Evolutionary conservation across 495 filamentous ascomycete species (phyloP), one percentile per base, ranked within the genome.

Genomic region (Hypoxylon rickii): DNA sequence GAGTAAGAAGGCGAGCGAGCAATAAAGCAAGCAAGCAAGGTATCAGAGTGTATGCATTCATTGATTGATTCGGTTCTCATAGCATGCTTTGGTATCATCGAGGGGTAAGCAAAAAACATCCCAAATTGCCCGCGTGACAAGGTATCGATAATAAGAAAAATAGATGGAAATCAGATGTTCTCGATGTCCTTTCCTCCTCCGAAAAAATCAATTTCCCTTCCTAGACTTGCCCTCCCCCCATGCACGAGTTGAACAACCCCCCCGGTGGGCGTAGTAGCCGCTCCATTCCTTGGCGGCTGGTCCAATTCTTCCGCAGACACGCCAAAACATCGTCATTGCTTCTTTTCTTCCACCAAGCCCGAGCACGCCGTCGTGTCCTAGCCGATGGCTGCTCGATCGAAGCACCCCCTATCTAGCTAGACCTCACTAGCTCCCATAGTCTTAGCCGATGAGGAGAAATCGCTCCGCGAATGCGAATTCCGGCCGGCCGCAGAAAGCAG

Each of bases 1-100:
- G n/a, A n/a, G n/a, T n/a, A n/a, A n/a, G n/a, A n/a, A n/a, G n/a
- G n/a, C n/a, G n/a, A 29, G 24, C 10, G 24, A 29, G 4, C 4
- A 4, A 29, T 10, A 29, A 29, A 4, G 24, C 24, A 29, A 29
- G 10, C 4, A 38, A 54, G 13, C 3, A 3, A 36, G 18, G 48
- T 50, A 44, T 56, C 59, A 57, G 53, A 17, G 34, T 46, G 45
- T 43, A 58, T 58, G 48, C 43, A 63, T 63, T 54, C 26, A 54
- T 63, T 63, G 18, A 57, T 53, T 63, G 59, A 54, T 58, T 43
- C 26, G 53, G 44, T 50, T 46, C 51, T 63, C 48, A 54, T 63
- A 49, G 43, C 59, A 58, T 53, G 38, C 44, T 39, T 57, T 63
- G 59, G 59, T 63, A 63, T 58, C 59, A 63, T 63, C 49, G 49